Base-by-base conservation (phyloP, 257 asterid genomes). In the Ophiorrhiza pumila region DNA sequence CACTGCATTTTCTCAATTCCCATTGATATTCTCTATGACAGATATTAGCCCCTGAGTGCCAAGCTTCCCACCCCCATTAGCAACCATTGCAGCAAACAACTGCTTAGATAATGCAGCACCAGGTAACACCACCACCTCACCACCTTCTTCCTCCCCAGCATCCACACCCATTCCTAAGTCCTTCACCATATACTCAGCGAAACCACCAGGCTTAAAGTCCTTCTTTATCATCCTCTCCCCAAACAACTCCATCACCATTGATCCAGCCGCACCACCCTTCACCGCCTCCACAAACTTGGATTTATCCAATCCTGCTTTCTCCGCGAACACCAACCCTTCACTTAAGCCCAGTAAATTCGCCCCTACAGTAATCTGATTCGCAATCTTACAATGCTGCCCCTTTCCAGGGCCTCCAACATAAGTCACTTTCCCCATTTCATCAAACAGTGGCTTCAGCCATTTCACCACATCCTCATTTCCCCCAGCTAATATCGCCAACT, bases 141-240 rank as follows among this genome's bases (percentile, higher is more conserved):
- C 80, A 34, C 78, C 85, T 50, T 78, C 87, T 53, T 76, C 90
- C 23, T 65, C 90, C 46, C 57, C 94, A 11, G 39, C 83, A 78
- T 88, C 90, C 75, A 85, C 82, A 46, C 88, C 98, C 92, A 93
- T 84, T 34, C 98, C 98, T 83, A 93, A 75, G 77, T 93, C 98
- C 85, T 93, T 93, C 77, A 93, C 97, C 93, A 93, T 86, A 65
- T 93, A 93, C 83, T 93, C 96, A 0, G 90, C 88, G 39, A 90
- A 90, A 0, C 88, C 97, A 29, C 98, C 98, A 0, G 97, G 86
- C 81, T 81, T 81, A 58, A 87, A 91, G 65, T 93, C 97, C 80
- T 88, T 85, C 47, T 32, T 83, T 18, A 87, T 81, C 97, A 93
- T 93, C 82, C 98, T 86, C 79, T 83, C 83, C 69, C 97, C 98